Evolutionary conservation across 2,329 filamentous ascomycete genomes (phyloP), one percentile per base, ranked within the genome.

Genomic region (Fusarium praegraminearum): DNA sequence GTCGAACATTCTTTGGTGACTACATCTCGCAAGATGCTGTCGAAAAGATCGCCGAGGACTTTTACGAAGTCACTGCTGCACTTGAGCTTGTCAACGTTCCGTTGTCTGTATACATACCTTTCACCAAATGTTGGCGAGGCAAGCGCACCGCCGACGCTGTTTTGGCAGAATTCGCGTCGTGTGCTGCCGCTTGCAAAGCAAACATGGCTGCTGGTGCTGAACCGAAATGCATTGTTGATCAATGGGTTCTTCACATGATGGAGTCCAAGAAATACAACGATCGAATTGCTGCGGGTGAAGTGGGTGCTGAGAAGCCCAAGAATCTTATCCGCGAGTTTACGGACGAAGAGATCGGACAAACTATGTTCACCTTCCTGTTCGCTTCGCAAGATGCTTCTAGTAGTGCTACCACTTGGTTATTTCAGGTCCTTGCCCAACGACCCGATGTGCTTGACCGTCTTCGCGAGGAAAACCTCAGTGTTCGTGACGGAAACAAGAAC

Each of bases 41-140:
- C 60, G 90, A 92, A 82, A 90, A 86, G 78, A 92, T 94, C 61
- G 90, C 91, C 20, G 89, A 93, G 75, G 91, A 94, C 79, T 94
- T 92, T 78, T 94, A 93, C 78, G 84, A 89, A 63, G 91, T 92
- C 73, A 94, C 92, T 7, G 91, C 89, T 24, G 91, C 92, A 1
- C 85, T 94, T 44, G 92, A 94, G 78, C 85, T 94, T 24, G 92
- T 94, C 82, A 94, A 94, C 80, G 89, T 94, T 74, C 91, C 92
- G 5, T 59, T 84, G 1, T 83, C 81, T 1, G 88, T 94, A 75
- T 92, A 93, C 72, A 78, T 94, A 16, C 92, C 91, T 1, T 93
- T 86, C 79, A 93, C 90, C 57, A 93, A 92, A 82, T 86, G 87
- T 5, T 94, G 91, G 91, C 87, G 89, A 58, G 92, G 92, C 46